Evolutionary conservation across 257 asterid genomes (phyloP).

Genomic region (Solanum appendiculatum): DNA sequence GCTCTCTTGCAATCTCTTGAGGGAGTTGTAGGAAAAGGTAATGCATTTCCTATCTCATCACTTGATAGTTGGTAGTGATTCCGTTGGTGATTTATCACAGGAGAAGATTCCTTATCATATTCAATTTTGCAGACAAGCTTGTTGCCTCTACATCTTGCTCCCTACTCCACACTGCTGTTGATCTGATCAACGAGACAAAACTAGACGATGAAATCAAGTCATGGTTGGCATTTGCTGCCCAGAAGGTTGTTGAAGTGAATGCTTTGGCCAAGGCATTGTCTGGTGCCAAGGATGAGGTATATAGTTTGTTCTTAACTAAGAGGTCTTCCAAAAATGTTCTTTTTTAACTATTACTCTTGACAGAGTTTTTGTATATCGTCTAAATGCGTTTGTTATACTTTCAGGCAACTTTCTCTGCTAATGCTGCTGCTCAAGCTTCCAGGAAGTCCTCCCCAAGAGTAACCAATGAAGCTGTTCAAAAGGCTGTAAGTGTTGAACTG

Average conservation of each 20-base stretch:
- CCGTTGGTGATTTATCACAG: neutral
- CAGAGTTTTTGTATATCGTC: neutral
- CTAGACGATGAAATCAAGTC: conserved; percentile 83
- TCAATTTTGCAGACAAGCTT: conserved; percentile 58
- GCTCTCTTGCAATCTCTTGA: conserved; percentile 55
- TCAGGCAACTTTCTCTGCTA: conserved; percentile 76
- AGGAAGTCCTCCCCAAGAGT: conserved; percentile 94
- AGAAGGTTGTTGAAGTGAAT: conserved; percentile 86
- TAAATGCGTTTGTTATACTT: conserved; percentile 2
- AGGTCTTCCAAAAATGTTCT: neutral
- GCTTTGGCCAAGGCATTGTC: conserved; percentile 89
- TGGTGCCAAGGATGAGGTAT: conserved; percentile 81
- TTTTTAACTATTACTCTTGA: neutral
- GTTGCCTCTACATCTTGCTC: conserved; percentile 90
- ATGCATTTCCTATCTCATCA: neutral
- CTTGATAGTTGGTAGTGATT: neutral
- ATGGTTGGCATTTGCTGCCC: conserved; percentile 98
- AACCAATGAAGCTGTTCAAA: conserved; percentile 82
- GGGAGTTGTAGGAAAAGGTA: conserved; percentile 87
- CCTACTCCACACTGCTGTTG: conserved; percentile 95
- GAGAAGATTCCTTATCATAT: neutral
- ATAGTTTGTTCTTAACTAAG: neutral
- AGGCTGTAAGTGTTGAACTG: conserved; percentile 70
- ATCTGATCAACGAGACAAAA: conserved; percentile 79
- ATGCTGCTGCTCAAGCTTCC: conserved; percentile 89